Conservation (phyloP, 176 grass and related monocot genomes). For the Triticum urartu region DNA sequence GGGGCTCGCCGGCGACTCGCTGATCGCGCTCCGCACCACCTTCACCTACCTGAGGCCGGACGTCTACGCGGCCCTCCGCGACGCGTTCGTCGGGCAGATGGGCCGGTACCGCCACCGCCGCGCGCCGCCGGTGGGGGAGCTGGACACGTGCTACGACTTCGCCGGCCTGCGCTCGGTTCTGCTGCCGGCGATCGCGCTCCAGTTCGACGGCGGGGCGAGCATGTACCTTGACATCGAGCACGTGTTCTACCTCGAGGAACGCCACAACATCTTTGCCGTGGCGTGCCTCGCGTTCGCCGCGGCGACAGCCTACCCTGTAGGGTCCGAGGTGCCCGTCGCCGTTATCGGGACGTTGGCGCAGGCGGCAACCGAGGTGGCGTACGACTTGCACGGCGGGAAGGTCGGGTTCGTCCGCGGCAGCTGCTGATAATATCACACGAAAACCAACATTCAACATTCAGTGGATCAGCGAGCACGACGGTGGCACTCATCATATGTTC, state of each 20-base stretch:
- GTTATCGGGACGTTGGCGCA: constrained; percentile 11
- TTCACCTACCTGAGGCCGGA: background rate
- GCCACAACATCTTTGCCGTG: background rate
- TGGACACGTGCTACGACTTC: constrained; percentile 47
- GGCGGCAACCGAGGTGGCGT: background rate
- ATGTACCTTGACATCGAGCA: background rate
- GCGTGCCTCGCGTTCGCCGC: constrained; percentile 30
- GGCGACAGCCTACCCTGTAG: background rate
- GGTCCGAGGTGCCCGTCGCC: background rate
- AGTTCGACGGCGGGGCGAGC: constrained; percentile 6
- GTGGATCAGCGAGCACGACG: background rate
- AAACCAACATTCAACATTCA: background rate
- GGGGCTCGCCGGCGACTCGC: background rate
- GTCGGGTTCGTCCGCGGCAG: constrained; percentile 4
- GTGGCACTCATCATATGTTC: background rate
- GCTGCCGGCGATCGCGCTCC: background rate
- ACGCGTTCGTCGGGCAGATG: background rate
- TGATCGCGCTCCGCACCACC: background rate
- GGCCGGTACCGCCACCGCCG: background rate
- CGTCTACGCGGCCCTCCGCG: background rate
- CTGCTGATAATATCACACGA: background rate
- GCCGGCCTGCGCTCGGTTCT: background rate
- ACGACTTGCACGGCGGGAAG: constrained; percentile 10
- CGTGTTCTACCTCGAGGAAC: constrained; percentile 2
- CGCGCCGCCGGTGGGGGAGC: background rate